phyloP scores from a whole-genome alignment of 2,329 filamentous ascomycete species.

The Remersonia thermophila region DNA sequence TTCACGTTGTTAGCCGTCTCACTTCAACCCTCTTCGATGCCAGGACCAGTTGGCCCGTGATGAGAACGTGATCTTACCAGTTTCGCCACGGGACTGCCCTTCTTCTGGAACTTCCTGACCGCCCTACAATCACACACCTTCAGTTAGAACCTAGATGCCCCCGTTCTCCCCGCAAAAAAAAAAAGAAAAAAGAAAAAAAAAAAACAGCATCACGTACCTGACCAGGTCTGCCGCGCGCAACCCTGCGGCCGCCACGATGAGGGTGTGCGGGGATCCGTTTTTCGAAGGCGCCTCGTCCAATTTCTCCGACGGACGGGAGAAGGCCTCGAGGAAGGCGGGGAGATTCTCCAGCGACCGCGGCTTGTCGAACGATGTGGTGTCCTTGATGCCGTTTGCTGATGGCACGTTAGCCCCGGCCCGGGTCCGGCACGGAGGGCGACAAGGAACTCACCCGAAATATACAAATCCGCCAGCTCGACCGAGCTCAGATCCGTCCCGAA shows the following conservation, averaged over 20 bases:
- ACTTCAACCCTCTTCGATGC: too few relatives aligned
- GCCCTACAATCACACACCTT: conserved; percentile 32
- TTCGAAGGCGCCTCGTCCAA: conserved; percentile 54
- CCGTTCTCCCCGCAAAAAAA: too few relatives aligned
- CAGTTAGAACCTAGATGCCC: not conserved
- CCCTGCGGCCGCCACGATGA: conserved; percentile 77
- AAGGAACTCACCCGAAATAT: conserved; percentile 55
- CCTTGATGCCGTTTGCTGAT: conserved; percentile 59
- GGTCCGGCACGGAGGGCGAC: not conserved
- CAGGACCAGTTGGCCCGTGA: too few relatives aligned
- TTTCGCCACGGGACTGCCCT: conserved; percentile 71
- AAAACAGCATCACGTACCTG: conserved; percentile 34
- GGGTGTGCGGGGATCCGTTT: conserved; percentile 67
- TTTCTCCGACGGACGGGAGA: conserved; percentile 40
- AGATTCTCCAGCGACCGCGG: conserved; percentile 59
- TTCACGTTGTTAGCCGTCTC: too few relatives aligned
- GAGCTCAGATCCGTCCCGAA: conserved; percentile 72
- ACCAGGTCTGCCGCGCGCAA: conserved; percentile 77
- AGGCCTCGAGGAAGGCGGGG: conserved; percentile 63
- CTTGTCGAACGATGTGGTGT: conserved; percentile 64
- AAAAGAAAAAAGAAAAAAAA: too few relatives aligned
- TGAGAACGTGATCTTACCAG: too few relatives aligned
- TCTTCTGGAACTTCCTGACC: conserved; percentile 66
- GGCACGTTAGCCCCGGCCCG: not conserved
- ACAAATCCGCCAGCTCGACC: conserved; percentile 73